phyloP scores from a whole-genome alignment of 2,329 filamentous ascomycete genomes.

The Gaeumannomyces tritici region DNA sequence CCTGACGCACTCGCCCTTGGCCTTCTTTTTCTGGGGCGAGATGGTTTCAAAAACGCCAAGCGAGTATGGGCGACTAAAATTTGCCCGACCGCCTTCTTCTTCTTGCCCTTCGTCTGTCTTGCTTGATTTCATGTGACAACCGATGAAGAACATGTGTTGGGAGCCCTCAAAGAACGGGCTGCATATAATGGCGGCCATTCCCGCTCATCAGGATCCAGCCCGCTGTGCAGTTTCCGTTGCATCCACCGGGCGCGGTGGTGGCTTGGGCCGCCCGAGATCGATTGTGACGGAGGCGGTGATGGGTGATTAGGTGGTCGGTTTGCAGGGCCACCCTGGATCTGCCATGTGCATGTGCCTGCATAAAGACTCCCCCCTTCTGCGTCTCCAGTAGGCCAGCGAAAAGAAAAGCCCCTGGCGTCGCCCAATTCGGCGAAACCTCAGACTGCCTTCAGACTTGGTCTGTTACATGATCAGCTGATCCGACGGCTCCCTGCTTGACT shows the following conservation, averaged over 20 bases:
- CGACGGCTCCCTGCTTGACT: constrained; percentile 17
- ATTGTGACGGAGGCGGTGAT: not conserved
- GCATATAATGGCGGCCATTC: too few relatives aligned
- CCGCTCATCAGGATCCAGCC: not conserved
- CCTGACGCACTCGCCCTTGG: not conserved
- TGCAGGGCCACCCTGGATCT: not conserved
- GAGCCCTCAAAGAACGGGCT: not conserved
- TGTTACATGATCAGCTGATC: constrained; percentile 29
- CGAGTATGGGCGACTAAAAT: not conserved
- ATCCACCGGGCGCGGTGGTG: too few relatives aligned
- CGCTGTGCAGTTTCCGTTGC: not conserved
- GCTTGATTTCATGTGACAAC: not conserved
- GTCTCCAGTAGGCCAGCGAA: too few relatives aligned
- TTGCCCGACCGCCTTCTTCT: not conserved
- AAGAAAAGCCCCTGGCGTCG: too few relatives aligned
- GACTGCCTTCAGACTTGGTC: constrained; percentile 16
- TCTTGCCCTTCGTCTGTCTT: not conserved
- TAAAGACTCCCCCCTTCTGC: not conserved
- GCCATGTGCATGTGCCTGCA: not conserved
- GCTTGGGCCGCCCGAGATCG: not conserved
- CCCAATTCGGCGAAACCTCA: not conserved
- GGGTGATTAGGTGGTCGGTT: not conserved
- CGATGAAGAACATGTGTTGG: not conserved
- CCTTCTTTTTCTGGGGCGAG: not conserved
- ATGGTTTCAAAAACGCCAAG: not conserved